Percentiles rank a stretch among this genome's conserved stretches.
Evolutionary conservation across 371 early-diverging fungal genomes (phyloP).

Genomic region (Choanephora cucurbitarum): DNA sequence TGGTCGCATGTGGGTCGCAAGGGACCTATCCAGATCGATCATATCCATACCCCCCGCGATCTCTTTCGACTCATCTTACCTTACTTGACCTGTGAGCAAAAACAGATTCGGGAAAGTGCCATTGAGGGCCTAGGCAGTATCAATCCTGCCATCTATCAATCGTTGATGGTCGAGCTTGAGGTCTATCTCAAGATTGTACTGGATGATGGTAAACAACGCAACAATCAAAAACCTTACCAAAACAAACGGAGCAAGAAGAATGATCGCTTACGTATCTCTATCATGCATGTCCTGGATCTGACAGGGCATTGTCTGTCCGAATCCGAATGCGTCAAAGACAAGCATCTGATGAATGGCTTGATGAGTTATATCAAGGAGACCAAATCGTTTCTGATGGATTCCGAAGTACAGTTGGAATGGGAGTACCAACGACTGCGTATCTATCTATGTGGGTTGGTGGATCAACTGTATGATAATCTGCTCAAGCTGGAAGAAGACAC

Average conservation of each 20-base stretch:
- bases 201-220: conserved; percentile 68
- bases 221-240: conserved; percentile 60
- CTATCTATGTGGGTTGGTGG: conserved; percentile 86
- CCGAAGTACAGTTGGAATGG: conserved; percentile 81
- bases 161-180: conserved; percentile 70
- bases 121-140: conserved; percentile 73
- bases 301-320: conserved; percentile 70
- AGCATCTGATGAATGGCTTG: conserved; percentile 61
- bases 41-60: conserved; percentile 61
- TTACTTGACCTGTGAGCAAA: conserved; percentile 72
- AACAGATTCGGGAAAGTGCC: conserved; percentile 71
- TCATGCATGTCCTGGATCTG: conserved; percentile 74
- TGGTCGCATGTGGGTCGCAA: conserved; percentile 59
- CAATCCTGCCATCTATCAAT: conserved; percentile 67
- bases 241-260: conserved; percentile 65
- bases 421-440: conserved; percentile 86
- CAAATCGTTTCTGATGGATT: conserved; percentile 64
- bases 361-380: conserved; percentile 78
- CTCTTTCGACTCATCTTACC: conserved; percentile 64
- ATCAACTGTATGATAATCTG: conserved; percentile 76
- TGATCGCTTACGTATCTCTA: conserved; percentile 75
- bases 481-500: conserved; percentile 47
- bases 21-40: conserved; percentile 50
- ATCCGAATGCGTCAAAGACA: conserved; percentile 61
- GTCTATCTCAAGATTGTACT: conserved; percentile 60